Evolutionary conservation across 1,284 basidiomycete genomes (phyloP), one percentile per base, ranked within the genome.

Genomic region (Leccinum angustisporum): DNA sequence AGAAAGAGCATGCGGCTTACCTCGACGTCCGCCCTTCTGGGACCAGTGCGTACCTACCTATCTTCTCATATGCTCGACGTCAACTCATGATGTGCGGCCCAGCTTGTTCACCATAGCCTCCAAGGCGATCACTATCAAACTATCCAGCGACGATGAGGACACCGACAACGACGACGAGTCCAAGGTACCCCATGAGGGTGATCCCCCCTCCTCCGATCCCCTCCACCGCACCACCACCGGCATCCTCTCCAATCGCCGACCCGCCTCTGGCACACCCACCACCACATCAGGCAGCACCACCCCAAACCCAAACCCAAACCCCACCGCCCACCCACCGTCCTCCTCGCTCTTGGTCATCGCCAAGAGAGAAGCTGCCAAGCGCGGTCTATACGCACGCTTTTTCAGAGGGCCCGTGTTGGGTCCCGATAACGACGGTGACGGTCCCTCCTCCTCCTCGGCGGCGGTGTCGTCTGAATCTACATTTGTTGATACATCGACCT

Each of bases 31-130:
- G 76, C 92, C 93, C 54, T 97, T 97, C 84, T 97, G 94, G 94
- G 94, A 97, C 75, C 92, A 95, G 94, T 95, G 69, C 75, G 90
- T 83, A 55, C n/a, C n/a, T n/a, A n/a, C n/a, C 10, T n/a, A 18
- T 21, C 13, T 10, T 43, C 40, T 43, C 40, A 8, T 14, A 14
- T 25, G 21, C 13, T 25, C 21, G 7, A 48, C 18, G 18, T 21
- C 46, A 18, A 43, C 10, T 0, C 56, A 57, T 46, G 33, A 6
- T n/a, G 18, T 5, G 56, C n/a, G 59, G 0, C 34, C 53, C 58
- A 95, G 92, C 72, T 78, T 95, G 56, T 95, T 92, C 72, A 79
- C 86, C 14, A 86, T 87, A 5, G 91, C 91, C 13, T 87, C 91
- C 0, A 89, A 88, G 64, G 85, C 88, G 50, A 93, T 94, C 61